A percentile compares a stretch with the other conserved stretches of the same genome.
These are phyloP conservation scores for Hanseniaspora hatyaiensis DNA, from an alignment of 805 yeast genomes.

Conservation along the genomic window DNA sequence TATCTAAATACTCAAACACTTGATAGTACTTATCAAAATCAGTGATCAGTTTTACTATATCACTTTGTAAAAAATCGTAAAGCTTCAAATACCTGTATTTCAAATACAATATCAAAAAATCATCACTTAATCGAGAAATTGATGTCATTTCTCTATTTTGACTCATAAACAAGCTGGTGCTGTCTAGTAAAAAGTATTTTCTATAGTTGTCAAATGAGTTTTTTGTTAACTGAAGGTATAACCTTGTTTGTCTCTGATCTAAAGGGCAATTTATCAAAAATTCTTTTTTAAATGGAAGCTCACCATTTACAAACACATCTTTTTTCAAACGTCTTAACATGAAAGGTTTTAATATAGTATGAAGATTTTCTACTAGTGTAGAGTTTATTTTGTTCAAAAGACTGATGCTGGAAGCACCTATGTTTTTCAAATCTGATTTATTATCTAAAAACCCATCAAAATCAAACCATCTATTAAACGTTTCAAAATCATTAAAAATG, in stretches of 20 bases:
- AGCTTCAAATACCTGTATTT: slow-evolving; percentile 23
- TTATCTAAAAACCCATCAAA: slow-evolving; percentile 31
- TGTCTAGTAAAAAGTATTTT: slow-evolving; percentile 35
- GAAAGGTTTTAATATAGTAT: slow-evolving; percentile 81
- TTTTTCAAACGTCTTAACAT: slow-evolving; percentile 68
- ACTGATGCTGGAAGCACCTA: slow-evolving; percentile 14
- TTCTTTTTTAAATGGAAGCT: slow-evolving; percentile 81
- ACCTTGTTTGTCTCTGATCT: slow-evolving; percentile 48
- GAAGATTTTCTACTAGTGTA: slow-evolving; percentile 62
- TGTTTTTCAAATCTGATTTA: background rate
- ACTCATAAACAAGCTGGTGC: slow-evolving; percentile 41
- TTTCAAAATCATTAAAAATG: slow-evolving; percentile 76
- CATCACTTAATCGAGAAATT: background rate
- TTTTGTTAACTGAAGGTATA: slow-evolving; percentile 35
- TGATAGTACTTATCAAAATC: slow-evolving; percentile 8
- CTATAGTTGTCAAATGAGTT: slow-evolving; percentile 38
- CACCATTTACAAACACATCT: slow-evolving; percentile 45
- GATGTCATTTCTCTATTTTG: slow-evolving; percentile 27
- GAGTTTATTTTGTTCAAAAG: slow-evolving; percentile 38
- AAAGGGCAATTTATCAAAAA: slow-evolving; percentile 66
- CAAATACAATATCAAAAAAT: background rate
- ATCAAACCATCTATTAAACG: slow-evolving; percentile 92
- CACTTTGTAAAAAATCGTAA: slow-evolving; percentile 27
- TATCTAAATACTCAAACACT: slow-evolving; percentile 23
- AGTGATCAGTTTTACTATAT: slow-evolving; percentile 33